A percentile compares a stretch with the other conserved stretches of the same genome.
Conservation (phyloP, 805 yeast genomes). For the Cyberlindnera meyerae region DNA sequence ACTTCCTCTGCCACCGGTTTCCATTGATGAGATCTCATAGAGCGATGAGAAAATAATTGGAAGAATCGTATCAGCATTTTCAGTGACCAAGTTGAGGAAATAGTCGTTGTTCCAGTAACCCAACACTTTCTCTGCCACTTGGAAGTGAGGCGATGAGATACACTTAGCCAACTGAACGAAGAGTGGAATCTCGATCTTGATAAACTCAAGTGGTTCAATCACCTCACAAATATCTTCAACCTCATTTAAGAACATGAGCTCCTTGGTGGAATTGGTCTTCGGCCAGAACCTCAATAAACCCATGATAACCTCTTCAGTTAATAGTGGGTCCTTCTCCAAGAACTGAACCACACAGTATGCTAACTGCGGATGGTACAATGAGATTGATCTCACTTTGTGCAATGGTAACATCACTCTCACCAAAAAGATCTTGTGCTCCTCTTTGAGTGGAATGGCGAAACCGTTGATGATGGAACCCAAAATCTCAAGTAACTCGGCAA, state of each 20-base stretch:
- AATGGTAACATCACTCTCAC: constrained; percentile 84
- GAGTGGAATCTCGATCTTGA: constrained; percentile 85
- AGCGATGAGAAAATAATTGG: constrained; percentile 90
- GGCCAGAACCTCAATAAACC: constrained; percentile 96
- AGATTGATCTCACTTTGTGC: constrained; percentile 85
- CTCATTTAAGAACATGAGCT: constrained; percentile 92
- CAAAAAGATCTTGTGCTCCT: constrained; percentile 90
- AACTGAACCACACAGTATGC: constrained; percentile 97
- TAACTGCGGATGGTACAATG: constrained; percentile 91
- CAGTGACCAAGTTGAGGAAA: constrained; percentile 84
- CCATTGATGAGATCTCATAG: constrained; percentile 63
- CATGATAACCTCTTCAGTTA: constrained; percentile 95
- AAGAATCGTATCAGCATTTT: constrained; percentile 84
- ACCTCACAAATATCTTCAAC: constrained; percentile 95
- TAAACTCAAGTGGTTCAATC: constrained; percentile 89
- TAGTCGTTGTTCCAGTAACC: constrained; percentile 94
- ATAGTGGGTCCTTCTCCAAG: constrained; percentile 84
- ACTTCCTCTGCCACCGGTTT: constrained; percentile 18
- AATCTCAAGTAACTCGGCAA: constrained; percentile 90
- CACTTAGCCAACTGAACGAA: constrained; percentile 93
- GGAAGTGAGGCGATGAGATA: constrained; percentile 92
- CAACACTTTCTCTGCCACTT: constrained; percentile 91
- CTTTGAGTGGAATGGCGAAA: constrained; percentile 93
- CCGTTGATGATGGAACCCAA: constrained; percentile 96
- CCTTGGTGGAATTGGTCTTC: constrained; percentile 89